A percentile compares a stretch with the other conserved stretches of the same genome.
Evolutionary conservation across 2,329 filamentous ascomycete genomes (phyloP).

Genomic region (Pyrenophora graminea): DNA sequence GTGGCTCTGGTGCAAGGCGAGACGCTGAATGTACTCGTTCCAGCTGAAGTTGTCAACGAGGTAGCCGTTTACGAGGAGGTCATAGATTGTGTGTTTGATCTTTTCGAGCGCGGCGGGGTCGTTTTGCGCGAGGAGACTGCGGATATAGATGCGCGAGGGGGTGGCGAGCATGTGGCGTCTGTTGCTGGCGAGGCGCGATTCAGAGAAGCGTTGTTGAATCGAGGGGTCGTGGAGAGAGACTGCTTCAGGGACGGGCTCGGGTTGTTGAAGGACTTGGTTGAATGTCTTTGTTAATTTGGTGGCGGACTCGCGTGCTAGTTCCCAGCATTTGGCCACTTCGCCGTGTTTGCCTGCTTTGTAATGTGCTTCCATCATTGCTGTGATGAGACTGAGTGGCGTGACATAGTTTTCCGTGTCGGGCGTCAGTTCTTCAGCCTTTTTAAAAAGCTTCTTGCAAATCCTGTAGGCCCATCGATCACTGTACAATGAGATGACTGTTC

Average conservation of each 20-base stretch:
- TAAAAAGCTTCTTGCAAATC: constrained; percentile 42
- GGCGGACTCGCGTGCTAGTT: constrained; percentile 60
- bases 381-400: constrained; percentile 48
- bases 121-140: constrained; percentile 56
- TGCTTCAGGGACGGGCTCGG: constrained; percentile 21
- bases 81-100: constrained; percentile 49
- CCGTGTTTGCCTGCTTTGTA: constrained; percentile 61
- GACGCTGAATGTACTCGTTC: constrained; percentile 74
- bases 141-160: constrained; percentile 58
- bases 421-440: constrained; percentile 23
- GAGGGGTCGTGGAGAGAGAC: constrained; percentile 29
- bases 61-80: constrained; percentile 71
- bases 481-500: constrained; percentile 61
- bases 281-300: constrained; percentile 47
- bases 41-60: constrained; percentile 75
- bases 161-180: constrained; percentile 56
- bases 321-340: constrained; percentile 70
- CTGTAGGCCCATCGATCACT: constrained; percentile 52
- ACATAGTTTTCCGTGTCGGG: constrained; percentile 19
- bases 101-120: constrained; percentile 31
- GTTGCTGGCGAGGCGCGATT: constrained; percentile 32
- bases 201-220: constrained; percentile 22
- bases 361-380: constrained; percentile 69
- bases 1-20: constrained; percentile 61
- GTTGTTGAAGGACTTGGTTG: constrained; percentile 40